phyloP scores from a whole-genome alignment of 2,329 filamentous ascomycete species.

The Colletotrichum caudatum region DNA sequence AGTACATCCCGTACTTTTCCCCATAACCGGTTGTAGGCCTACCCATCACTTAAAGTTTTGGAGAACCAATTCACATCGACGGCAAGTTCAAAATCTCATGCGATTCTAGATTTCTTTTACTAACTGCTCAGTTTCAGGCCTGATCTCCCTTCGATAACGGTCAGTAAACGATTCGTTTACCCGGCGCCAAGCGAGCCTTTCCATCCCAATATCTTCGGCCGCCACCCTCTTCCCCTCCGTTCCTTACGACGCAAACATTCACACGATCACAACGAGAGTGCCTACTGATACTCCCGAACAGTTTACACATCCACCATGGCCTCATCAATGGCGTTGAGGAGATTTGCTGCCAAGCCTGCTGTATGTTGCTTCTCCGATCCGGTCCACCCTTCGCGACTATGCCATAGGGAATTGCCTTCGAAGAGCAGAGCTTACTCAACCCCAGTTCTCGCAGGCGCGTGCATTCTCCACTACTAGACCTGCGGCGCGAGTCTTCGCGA shows the following conservation, averaged over 20 bases:
- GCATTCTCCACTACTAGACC: conserved; percentile 89
- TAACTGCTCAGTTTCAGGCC: conserved; percentile 13
- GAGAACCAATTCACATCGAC: conserved; percentile 33
- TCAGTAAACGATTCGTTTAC: conserved; percentile 18
- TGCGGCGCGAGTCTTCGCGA: conserved; percentile 86
- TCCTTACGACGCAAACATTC: neutral
- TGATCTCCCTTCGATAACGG: conserved; percentile 26
- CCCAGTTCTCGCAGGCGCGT: conserved; percentile 76
- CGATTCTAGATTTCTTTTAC: neutral
- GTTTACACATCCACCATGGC: conserved; percentile 59
- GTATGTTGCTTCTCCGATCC: conserved; percentile 57
- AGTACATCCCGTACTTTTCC: conserved; percentile 10
- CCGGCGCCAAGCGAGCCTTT: neutral
- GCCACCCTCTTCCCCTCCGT: conserved; percentile 6
- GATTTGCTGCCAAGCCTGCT: conserved; percentile 67
- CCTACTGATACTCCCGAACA: conserved; percentile 20
- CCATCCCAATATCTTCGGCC: conserved; percentile 15
- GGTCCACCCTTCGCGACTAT: conserved; percentile 22
- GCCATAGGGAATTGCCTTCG: neutral
- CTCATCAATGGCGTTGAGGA: conserved; percentile 74
- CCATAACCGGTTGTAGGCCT: conserved; percentile 27
- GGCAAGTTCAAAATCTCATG: conserved; percentile 3
- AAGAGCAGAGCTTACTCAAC: conserved; percentile 15
- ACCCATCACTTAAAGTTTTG: conserved; percentile 35
- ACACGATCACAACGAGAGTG: neutral